Evolutionary conservation across 306 rosid genomes (phyloP).

Genomic region (Pyrus communis): DNA sequence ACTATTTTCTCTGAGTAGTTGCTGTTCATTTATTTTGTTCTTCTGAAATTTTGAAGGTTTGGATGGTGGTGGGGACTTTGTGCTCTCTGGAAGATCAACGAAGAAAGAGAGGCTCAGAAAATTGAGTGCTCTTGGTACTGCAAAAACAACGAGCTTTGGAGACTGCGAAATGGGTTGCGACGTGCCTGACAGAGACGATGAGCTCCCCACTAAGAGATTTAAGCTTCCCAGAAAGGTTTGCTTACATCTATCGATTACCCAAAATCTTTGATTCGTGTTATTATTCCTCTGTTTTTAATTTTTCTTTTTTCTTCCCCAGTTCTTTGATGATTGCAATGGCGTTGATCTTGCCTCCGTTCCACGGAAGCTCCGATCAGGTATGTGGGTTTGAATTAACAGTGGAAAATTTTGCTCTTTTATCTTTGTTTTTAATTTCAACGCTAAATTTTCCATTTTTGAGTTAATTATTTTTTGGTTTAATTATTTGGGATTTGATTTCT

Average conservation of each 20-base stretch:
- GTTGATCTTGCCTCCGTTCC: slow-evolving; percentile 64
- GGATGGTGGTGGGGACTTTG: slow-evolving; percentile 20
- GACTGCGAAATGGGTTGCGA: slow-evolving; percentile 41
- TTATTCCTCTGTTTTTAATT: not conserved
- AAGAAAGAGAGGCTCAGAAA: slow-evolving; percentile 56
- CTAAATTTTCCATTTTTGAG: not conserved
- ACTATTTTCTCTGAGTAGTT: not conserved
- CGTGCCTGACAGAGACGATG: slow-evolving; percentile 31
- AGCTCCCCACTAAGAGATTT: slow-evolving; percentile 25
- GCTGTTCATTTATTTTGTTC: not conserved
- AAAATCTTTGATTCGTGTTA: not conserved
- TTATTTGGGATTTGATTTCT: not conserved
- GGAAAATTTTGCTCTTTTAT: not conserved
- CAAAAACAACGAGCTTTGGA: slow-evolving; percentile 25
- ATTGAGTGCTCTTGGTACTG: slow-evolving; percentile 39
- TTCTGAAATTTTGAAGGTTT: slow-evolving; percentile 17
- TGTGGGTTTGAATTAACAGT: slow-evolving; percentile 7
- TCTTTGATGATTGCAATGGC: slow-evolving; percentile 39
- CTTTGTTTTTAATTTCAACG: not conserved
- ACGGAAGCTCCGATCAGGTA: slow-evolving; percentile 73
- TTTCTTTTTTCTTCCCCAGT: slow-evolving; percentile 17
- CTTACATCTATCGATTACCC: not conserved
- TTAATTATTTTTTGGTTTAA: not conserved
- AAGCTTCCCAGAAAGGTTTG: slow-evolving; percentile 45
- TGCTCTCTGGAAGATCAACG: slow-evolving; percentile 33